Evolutionary conservation across 768 basidiomycete species (phyloP).

Genomic region (Agrocybe praecox): DNA sequence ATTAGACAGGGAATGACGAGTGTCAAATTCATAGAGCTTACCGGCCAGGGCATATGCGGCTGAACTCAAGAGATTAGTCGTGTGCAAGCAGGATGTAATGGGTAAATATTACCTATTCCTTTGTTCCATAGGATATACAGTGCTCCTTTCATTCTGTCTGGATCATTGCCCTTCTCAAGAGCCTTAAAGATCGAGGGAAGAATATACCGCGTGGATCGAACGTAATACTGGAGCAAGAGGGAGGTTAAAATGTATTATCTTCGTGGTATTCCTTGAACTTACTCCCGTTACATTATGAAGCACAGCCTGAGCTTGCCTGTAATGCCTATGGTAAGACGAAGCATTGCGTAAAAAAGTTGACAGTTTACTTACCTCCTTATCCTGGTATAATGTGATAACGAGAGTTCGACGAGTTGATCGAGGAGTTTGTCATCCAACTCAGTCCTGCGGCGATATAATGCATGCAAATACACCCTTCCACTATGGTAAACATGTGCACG

Average conservation of each 20-base stretch:
- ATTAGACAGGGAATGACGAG: neutral
- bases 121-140: conserved; percentile 80
- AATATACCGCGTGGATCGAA: conserved; percentile 69
- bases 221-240: conserved; percentile 51
- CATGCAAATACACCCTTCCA: conserved; percentile 75
- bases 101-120: conserved; percentile 53
- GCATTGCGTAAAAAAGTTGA: neutral
- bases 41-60: conserved; percentile 73
- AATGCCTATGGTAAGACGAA: neutral
- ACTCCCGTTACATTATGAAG: conserved; percentile 67
- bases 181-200: conserved; percentile 64
- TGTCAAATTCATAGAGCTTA: conserved; percentile 29
- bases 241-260: conserved; percentile 4
- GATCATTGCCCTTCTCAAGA: conserved; percentile 74
- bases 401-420: conserved; percentile 68
- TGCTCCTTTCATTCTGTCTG: conserved; percentile 95
- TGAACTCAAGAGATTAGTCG: conserved; percentile 2
- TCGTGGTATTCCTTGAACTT: conserved; percentile 27
- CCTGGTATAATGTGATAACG: conserved; percentile 79
- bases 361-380: conserved; percentile 59
- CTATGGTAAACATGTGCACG: conserved; percentile 81
- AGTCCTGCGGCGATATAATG: conserved; percentile 73
- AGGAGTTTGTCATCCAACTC: conserved; percentile 74
- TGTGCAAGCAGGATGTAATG: neutral
- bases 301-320: conserved; percentile 71